Evolutionary conservation across 306 rosid genomes (phyloP), one percentile per base, ranked within the genome.

Genomic region (Acacia melanoxylon): DNA sequence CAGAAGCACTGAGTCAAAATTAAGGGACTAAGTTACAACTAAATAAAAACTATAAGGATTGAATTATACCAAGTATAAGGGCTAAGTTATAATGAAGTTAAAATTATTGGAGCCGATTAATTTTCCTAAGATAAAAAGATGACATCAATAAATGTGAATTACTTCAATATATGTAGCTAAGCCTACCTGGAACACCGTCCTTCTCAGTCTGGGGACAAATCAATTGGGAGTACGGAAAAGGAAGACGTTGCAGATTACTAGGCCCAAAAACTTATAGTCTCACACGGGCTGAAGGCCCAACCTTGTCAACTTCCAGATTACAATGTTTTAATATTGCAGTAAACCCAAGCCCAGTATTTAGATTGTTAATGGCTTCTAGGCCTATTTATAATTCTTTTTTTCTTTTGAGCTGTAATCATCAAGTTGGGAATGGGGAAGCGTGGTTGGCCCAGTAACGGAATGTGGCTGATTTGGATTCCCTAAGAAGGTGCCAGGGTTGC

Each of bases 21-120:
- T 0, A 1, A 35, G 40, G 8, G 40, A 35, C 1, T 35, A 0
- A 5, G 7, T 35, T 35, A 35, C 0, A 35, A 35, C 5, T 0
- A 0, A 35, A 0, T 35, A 5, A 35, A 35, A 35, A 35, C 1
- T 5, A 35, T 5, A 35, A 0, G 0, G 1, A 35, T 1, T 35
- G 40, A 35, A 0, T 5, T 5, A 0, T 5, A 5, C 1, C 8
- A 5, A 35, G 0, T 35, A 1, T 35, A 35, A 5, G 1, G 1
- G 5, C 6, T 37, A 0, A 37, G 6, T 37, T 37, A 37, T 6
- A 6, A 37, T 6, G 0, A 0, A 37, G 0, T 37, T 37, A 37
- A 6, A 37, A 37, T 37, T 37, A 37, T 6, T 6, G 1, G 8
- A 37, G 8, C 1, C 8, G 8, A 37, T 37, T 37, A 37, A 37